Base-by-base conservation (phyloP, 176 grass and related monocot species). In the Alopecurus myosuroides region DNA sequence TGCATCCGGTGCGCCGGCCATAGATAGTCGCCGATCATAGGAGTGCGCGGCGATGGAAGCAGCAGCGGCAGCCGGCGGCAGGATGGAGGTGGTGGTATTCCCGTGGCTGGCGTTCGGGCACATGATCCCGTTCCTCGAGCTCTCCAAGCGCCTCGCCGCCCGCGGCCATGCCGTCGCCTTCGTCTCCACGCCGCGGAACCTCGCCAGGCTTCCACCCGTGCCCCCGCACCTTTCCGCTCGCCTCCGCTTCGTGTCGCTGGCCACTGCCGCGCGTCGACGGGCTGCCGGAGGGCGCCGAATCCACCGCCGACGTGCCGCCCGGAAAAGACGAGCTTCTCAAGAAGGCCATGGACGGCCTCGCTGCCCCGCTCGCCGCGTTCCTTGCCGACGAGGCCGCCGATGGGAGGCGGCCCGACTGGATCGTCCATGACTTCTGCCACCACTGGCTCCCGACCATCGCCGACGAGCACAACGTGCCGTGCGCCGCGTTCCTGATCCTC, bases 41-140 rank as follows among this genome's bases (percentile, higher is more conserved):
- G n/a, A n/a, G n/a, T n/a, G n/a, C n/a, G n/a, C n/a, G n/a, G n/a
- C 0, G 14, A 63, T 63, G 60, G 60, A 31, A 63, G 28, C 60
- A 63, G 25, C 14, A 8, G 61, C 29, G 6, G 28, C 28, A 7
- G 60, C 28, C 28, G 28, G 60, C 12, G 40, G 28, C 13, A 13
- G 60, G 60, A 6, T 31, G 28, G 28, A 63, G 13, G 49, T 89
- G 46, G 76, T 88, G 45, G 17, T 87, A 50, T 89, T 93, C 77
- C 91, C 91, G 2, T 93, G 91, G 91, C 72, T 89, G 58, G 87
- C 91, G 33, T 89, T 92, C 82, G 91, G 87, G 48, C 91, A 92
- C 80, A 39, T 92, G 80, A 55, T 92, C 28, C 84, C 87, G 11
- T 89, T 71, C 70, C 46, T 87, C 11, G 84, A 89, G 74, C 84